These are phyloP conservation scores for Sarocladium oryzae DNA, from an alignment of 2,329 filamentous ascomycete genomes.

Conservation along the genomic window DNA sequence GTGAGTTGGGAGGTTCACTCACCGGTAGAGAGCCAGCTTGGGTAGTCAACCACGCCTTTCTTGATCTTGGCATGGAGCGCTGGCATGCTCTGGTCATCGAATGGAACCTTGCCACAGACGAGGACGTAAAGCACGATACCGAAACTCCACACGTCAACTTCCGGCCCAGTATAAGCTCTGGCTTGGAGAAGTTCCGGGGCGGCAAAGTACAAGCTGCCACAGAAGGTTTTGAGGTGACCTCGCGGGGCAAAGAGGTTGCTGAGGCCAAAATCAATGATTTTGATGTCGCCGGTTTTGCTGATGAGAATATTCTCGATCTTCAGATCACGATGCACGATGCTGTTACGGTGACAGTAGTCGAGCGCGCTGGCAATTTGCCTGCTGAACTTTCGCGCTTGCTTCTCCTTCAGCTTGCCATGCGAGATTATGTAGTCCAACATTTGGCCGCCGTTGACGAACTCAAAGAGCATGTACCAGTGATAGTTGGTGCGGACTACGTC, in stretches of 20 bases:
- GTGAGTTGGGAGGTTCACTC: constrained; percentile 25
- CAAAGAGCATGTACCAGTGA: constrained; percentile 99
- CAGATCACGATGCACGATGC: constrained; percentile 92
- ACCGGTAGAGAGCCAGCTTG: constrained; percentile 87
- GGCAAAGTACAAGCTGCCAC: constrained; percentile 94
- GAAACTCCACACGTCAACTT: constrained; percentile 98
- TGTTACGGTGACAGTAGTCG: constrained; percentile 97
- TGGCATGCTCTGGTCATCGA: constrained; percentile 99
- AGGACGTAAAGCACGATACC: constrained; percentile 96
- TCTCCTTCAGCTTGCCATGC: constrained; percentile 94
- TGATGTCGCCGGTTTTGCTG: constrained; percentile 97
- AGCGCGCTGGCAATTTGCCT: constrained; percentile 94
- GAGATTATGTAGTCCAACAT: constrained; percentile 99
- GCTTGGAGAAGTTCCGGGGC: constrained; percentile 92
- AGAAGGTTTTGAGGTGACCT: constrained; percentile 88
- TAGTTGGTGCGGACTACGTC: constrained; percentile 95
- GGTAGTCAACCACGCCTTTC: constrained; percentile 92
- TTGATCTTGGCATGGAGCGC: constrained; percentile 98
- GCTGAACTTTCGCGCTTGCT: constrained; percentile 95
- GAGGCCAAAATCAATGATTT: constrained; percentile 97
- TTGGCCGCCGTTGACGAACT: constrained; percentile 97
- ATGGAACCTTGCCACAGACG: constrained; percentile 95
- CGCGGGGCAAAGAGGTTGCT: constrained; percentile 92
- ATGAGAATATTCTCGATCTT: constrained; percentile 99
- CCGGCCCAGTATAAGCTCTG: constrained; percentile 87